phyloP scores from a whole-genome alignment of 495 filamentous ascomycete genomes.

The Lasiosphaeria miniovina region DNA sequence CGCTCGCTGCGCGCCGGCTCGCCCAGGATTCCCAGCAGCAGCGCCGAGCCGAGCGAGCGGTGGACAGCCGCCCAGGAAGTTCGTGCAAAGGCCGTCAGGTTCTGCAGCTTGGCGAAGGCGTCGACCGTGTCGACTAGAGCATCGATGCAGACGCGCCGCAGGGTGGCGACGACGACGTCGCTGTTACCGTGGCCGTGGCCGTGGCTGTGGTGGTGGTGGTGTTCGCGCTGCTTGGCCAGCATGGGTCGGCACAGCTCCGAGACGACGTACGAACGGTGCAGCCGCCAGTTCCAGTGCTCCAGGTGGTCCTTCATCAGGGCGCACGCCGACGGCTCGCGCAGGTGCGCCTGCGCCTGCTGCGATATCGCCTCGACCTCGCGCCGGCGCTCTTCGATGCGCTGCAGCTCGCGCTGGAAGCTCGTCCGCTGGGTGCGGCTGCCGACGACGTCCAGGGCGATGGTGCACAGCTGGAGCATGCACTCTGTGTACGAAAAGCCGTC shows the following conservation, averaged over 20 bases:
- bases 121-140: conserved; percentile 7
- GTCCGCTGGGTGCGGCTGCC: background rate
- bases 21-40: conserved; percentile 6
- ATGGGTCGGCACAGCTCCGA: conserved; percentile 7
- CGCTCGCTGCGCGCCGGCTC: conserved; percentile 1
- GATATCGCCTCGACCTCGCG: background rate
- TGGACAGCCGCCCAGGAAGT: conserved; percentile 9
- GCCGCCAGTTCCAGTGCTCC: conserved; percentile 10
- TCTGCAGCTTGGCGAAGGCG: conserved; percentile 11
- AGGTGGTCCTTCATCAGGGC: conserved; percentile 11
- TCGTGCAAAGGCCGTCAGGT: conserved; percentile 8
- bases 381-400: conserved; percentile 6
- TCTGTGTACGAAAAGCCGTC: conserved; percentile 7
- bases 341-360: background rate
- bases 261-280: conserved; percentile 10
- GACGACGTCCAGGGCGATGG: conserved; percentile 3
- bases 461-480: conserved; percentile 10
- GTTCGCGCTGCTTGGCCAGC: background rate
- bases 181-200: background rate
- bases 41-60: conserved; percentile 4
- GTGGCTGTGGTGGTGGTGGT: too few relatives aligned
- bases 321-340: conserved; percentile 5
- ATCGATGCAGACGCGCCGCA: conserved; percentile 7
- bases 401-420: conserved; percentile 6
- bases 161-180: background rate